Evolutionary conservation across 768 basidiomycete species (phyloP).

Genomic region (Psilocybe cyanescens): DNA sequence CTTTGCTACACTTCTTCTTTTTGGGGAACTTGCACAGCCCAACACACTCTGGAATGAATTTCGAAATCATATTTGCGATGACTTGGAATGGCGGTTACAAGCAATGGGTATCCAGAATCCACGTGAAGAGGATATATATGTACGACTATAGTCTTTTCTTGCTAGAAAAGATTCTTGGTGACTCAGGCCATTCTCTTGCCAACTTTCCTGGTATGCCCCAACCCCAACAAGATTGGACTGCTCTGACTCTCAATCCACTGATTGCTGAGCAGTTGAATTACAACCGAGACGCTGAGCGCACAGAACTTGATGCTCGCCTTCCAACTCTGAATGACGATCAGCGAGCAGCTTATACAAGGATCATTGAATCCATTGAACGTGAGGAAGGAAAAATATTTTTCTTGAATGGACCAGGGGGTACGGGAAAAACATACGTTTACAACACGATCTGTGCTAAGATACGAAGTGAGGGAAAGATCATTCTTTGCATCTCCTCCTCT

Average conservation of each 20-base stretch:
- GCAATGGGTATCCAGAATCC: conserved; percentile 29
- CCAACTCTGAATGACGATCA: conserved; percentile 32
- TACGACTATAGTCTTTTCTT: conserved; percentile 45
- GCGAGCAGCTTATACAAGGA: conserved; percentile 14
- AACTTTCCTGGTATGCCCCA: conserved; percentile 37
- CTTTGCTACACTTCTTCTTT: conserved; percentile 40
- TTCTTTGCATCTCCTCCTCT: conserved; percentile 54
- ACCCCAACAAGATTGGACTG: conserved; percentile 29
- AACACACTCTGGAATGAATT: conserved; percentile 41
- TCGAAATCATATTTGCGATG: conserved; percentile 41
- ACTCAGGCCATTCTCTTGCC: conserved; percentile 25
- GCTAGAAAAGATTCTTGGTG: conserved; percentile 26
- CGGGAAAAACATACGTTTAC: conserved; percentile 51
- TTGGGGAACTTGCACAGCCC: conserved; percentile 34
- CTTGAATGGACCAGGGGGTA: conserved; percentile 46
- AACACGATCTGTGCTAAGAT: conserved; percentile 37
- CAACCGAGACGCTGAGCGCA: conserved; percentile 12
- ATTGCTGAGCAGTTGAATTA: conserved; percentile 38
- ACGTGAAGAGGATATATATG: conserved; percentile 31
- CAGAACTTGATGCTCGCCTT: conserved; percentile 4
- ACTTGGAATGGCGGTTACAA: conserved; percentile 24
- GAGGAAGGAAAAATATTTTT: conserved; percentile 35
- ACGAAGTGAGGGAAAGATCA: conserved; percentile 30
- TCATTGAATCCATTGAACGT: conserved; percentile 1
- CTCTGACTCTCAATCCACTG: conserved; percentile 24